These are phyloP conservation scores for Penstemon newberryi DNA, from an alignment of 257 asterid genomes.

Conservation along the genomic window DNA sequence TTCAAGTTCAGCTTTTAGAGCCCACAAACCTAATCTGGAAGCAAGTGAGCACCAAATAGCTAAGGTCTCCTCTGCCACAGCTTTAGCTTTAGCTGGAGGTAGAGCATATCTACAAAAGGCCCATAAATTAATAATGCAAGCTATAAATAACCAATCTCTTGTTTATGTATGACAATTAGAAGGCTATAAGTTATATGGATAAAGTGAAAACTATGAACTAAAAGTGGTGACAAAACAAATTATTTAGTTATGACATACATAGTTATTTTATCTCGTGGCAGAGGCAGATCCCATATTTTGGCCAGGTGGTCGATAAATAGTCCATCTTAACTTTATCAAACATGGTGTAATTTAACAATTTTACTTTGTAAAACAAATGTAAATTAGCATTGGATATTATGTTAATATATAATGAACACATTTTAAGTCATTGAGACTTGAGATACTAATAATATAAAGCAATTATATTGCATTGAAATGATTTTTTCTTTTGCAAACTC, in stretches of 20 bases:
- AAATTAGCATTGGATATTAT: too few species aligned
- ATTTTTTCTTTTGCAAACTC: background rate
- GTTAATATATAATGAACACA: too few species aligned
- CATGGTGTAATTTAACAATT: too few species aligned
- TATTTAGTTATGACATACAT: too few species aligned
- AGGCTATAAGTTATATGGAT: constrained; percentile 19
- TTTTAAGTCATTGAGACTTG: background rate
- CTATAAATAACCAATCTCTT: constrained; percentile 11
- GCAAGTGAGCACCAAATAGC: constrained; percentile 99
- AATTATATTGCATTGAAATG: too few species aligned
- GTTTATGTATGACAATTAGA: constrained; percentile 21
- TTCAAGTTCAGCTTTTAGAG: constrained; percentile 96
- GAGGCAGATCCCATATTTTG: too few species aligned
- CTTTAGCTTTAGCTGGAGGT: constrained; percentile 80
- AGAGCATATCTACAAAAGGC: constrained; percentile 69
- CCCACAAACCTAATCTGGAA: constrained; percentile 95
- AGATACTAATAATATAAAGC: too few species aligned
- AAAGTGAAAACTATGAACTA: constrained; percentile 12
- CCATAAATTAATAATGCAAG: constrained; percentile 16
- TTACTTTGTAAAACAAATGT: too few species aligned
- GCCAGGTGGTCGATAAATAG: too few species aligned
- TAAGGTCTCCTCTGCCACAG: constrained; percentile 94
- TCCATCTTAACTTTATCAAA: too few species aligned
- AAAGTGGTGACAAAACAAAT: background rate
- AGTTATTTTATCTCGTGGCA: too few species aligned